These are phyloP conservation scores for Cucurbita pepo DNA, from an alignment of 306 rosid genomes.

Conservation along the genomic window DNA sequence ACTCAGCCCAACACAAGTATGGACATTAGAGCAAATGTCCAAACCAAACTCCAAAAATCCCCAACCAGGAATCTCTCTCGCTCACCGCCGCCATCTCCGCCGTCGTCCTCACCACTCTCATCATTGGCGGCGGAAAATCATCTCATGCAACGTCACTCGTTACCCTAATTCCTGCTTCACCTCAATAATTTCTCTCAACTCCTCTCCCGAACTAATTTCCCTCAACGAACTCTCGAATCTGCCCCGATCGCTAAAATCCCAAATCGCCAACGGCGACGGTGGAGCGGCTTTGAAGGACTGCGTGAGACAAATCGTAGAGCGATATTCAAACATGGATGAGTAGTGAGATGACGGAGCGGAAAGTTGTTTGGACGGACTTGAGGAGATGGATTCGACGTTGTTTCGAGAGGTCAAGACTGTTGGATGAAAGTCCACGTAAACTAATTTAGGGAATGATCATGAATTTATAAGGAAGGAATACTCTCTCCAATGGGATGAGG, in stretches of 20 bases:
- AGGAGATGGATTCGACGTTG: constrained; percentile 33
- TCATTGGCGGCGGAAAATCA: constrained; percentile 11
- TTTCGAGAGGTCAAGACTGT: constrained; percentile 10
- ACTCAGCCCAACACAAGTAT: not conserved
- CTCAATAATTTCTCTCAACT: constrained; percentile 16
- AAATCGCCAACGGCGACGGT: constrained; percentile 1
- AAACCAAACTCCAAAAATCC: not conserved
- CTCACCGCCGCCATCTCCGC: constrained; percentile 17
- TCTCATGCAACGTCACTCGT: constrained; percentile 41
- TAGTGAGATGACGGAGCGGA: constrained; percentile 47
- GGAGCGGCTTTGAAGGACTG: constrained; percentile 32
- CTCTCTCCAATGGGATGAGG: no score
- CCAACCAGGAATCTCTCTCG: constrained; percentile 11
- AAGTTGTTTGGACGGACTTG: constrained; percentile 55
- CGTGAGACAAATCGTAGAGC: constrained; percentile 33
- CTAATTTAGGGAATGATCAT: no score
- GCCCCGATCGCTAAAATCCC: constrained; percentile 5
- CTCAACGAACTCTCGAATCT: constrained; percentile 18
- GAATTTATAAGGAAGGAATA: no score
- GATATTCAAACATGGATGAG: constrained; percentile 65
- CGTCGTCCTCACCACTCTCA: constrained; percentile 16
- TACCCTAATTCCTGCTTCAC: constrained; percentile 50
- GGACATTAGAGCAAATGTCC: not conserved
- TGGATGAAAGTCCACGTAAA: no score
- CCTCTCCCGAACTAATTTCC: constrained; percentile 32